A percentile compares a stretch with the other conserved stretches of the same genome.
phyloP scores from a whole-genome alignment of 257 asterid genomes.

The Forsythia suspensa region DNA sequence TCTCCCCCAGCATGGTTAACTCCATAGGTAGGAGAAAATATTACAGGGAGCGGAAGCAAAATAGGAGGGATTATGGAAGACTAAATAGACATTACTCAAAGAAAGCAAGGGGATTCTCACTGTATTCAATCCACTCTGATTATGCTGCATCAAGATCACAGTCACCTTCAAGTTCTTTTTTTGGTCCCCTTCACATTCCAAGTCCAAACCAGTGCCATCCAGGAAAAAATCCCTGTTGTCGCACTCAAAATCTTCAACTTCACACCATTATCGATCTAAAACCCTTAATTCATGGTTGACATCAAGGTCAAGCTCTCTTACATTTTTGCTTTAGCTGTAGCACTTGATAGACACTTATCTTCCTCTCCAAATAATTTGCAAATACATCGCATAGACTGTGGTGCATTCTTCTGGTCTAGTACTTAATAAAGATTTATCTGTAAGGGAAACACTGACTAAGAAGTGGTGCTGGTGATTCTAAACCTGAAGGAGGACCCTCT shows the following conservation, averaged over 20 bases:
- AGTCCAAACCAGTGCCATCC: conserved; percentile 14
- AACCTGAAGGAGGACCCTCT: conserved; percentile 14
- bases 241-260: conserved; percentile 34
- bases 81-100: conserved; percentile 11
- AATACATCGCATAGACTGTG: conserved; percentile 17
- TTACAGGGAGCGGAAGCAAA: conserved; percentile 33
- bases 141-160: conserved; percentile 36
- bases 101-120: conserved; percentile 30
- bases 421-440: conserved; percentile 17
- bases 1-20: conserved; percentile 25
- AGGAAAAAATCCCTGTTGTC: conserved; percentile 24
- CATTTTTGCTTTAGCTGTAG: conserved; percentile 25
- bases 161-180: conserved; percentile 26
- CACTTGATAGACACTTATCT: conserved; percentile 21
- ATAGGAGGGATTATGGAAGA: conserved; percentile 22
- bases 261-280: conserved; percentile 26
- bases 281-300: neutral
- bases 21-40: conserved; percentile 25
- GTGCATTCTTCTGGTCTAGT: conserved; percentile 20
- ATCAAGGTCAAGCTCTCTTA: conserved; percentile 34
- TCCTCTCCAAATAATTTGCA: conserved; percentile 34
- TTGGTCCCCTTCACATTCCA: conserved; percentile 23
- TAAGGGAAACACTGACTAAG: conserved; percentile 19
- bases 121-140: conserved; percentile 39
- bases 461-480: conserved; percentile 6